Conservation (phyloP, 768 basidiomycete species). For the Chiua virens region DNA sequence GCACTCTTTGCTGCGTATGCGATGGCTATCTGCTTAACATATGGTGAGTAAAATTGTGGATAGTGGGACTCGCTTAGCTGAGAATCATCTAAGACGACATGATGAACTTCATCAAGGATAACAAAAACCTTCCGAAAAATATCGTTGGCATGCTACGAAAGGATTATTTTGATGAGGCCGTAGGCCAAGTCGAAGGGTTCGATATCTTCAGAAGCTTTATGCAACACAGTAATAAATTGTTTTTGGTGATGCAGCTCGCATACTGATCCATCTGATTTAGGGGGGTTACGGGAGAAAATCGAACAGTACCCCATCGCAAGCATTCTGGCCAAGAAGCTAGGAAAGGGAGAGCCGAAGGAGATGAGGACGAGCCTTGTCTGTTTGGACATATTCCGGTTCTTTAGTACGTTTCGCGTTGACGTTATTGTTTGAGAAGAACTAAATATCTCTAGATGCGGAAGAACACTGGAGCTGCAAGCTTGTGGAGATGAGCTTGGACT, state of each 20-base stretch:
- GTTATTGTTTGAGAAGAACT: not conserved
- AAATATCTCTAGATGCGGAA: not conserved
- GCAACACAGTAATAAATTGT: slow-evolving; percentile 11
- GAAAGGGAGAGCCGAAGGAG: slow-evolving; percentile 8
- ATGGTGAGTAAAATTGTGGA: slow-evolving; percentile 5
- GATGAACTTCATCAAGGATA: slow-evolving; percentile 2
- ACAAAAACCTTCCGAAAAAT: slow-evolving; percentile 6
- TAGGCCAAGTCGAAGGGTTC: slow-evolving; percentile 22
- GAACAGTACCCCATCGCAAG: slow-evolving; percentile 6
- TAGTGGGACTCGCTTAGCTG: not conserved
- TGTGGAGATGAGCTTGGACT: not conserved
- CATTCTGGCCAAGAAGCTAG: slow-evolving; percentile 15
- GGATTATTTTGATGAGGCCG: slow-evolving; percentile 26
- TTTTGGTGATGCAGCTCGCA: not conserved
- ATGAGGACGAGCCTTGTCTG: slow-evolving; percentile 20
- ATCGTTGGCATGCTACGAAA: slow-evolving; percentile 21
- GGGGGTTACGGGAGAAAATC: slow-evolving; percentile 9
- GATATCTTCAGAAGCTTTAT: slow-evolving; percentile 22
- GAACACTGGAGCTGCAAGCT: not conserved
- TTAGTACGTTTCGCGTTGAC: slow-evolving; percentile 2
- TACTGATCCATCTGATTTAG: slow-evolving; percentile 9
- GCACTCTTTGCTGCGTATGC: slow-evolving; percentile 22
- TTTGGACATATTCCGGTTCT: slow-evolving; percentile 20
- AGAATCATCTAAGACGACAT: slow-evolving; percentile 11
- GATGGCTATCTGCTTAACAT: slow-evolving; percentile 11